Conservation (phyloP, 106 monocot genomes). For the Apostasia shenzhenica region DNA sequence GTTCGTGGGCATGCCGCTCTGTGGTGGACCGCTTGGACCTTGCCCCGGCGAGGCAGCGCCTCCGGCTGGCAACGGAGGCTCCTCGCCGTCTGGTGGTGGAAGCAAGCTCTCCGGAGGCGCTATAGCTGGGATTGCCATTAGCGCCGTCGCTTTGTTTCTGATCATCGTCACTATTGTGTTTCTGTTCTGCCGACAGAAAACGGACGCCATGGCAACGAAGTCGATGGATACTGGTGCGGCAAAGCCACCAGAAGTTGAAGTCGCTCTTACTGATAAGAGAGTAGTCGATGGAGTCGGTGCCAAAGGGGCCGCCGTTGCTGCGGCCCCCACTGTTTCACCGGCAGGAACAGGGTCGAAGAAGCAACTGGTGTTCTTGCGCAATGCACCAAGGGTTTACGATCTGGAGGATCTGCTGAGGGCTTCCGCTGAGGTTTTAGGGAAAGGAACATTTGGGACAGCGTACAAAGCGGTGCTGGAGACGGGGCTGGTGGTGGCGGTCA, state of each 20-base stretch:
- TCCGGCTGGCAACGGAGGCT: constrained; percentile 12
- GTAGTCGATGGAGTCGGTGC: constrained; percentile 4
- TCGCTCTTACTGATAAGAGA: constrained; percentile 8
- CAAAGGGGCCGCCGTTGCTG: background rate
- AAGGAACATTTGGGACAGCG: constrained; percentile 78
- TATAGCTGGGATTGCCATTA: constrained; percentile 67
- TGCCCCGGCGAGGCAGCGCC: constrained; percentile 38
- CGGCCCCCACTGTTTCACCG: background rate
- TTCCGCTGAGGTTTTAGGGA: constrained; percentile 82
- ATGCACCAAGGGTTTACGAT: constrained; percentile 20
- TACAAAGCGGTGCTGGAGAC: constrained; percentile 77
- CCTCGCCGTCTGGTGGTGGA: constrained; percentile 41
- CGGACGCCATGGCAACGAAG: constrained; percentile 2
- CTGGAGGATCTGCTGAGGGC: constrained; percentile 53
- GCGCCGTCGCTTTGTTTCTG: constrained; percentile 21
- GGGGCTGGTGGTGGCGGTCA: constrained; percentile 66
- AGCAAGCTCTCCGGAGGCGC: constrained; percentile 62
- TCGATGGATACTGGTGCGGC: background rate
- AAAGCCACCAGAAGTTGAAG: constrained; percentile 2
- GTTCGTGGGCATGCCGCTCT: constrained; percentile 50
- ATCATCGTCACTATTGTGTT: constrained; percentile 32
- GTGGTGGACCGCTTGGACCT: constrained; percentile 44
- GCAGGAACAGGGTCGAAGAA: constrained; percentile 10
- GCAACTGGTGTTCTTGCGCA: constrained; percentile 51
- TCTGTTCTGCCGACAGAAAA: constrained; percentile 31